Percentiles rank a stretch among this genome's conserved stretches.
Evolutionary conservation across 768 basidiomycete genomes (phyloP).

Genomic region (Mycena albidolilacea): DNA sequence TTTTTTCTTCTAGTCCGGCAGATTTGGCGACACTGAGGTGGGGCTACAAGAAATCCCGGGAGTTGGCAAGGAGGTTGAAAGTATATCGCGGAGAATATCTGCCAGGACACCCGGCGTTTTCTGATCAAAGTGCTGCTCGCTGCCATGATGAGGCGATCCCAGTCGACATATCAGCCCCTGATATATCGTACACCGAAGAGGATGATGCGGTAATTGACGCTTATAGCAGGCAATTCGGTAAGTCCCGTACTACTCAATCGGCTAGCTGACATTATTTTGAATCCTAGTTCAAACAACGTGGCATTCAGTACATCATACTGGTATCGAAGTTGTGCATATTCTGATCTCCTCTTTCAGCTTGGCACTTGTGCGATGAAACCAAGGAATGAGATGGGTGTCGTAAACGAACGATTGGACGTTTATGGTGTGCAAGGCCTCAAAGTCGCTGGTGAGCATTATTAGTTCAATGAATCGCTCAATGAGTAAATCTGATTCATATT

Average conservation of each 20-base stretch:
- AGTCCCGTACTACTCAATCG: background rate
- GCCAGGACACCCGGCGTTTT: constrained; percentile 36
- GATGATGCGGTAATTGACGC: constrained; percentile 42
- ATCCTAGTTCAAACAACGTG: constrained; percentile 20
- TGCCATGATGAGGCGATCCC: constrained; percentile 23
- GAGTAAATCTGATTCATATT: background rate
- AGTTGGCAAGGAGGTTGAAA: constrained; percentile 56
- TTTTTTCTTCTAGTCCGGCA: constrained; percentile 27
- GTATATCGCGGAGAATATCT: constrained; percentile 41
- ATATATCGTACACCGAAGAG: constrained; percentile 39
- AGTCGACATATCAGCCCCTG: constrained; percentile 33
- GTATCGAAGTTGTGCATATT: constrained; percentile 40
- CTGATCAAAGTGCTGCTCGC: constrained; percentile 14
- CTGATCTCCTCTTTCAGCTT: constrained; percentile 46
- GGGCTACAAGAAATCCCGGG: constrained; percentile 58
- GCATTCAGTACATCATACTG: constrained; percentile 20
- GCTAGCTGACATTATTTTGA: background rate
- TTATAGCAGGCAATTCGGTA: constrained; percentile 37
- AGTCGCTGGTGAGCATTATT: constrained; percentile 47
- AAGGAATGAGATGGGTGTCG: constrained; percentile 57
- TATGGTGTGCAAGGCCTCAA: constrained; percentile 60
- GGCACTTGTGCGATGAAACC: constrained; percentile 67
- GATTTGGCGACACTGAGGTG: constrained; percentile 50
- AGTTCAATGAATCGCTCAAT: background rate
- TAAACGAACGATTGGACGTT: constrained; percentile 59